Evolutionary conservation across 768 basidiomycete genomes (phyloP).

Genomic region (Xerocomus potaroensis): DNA sequence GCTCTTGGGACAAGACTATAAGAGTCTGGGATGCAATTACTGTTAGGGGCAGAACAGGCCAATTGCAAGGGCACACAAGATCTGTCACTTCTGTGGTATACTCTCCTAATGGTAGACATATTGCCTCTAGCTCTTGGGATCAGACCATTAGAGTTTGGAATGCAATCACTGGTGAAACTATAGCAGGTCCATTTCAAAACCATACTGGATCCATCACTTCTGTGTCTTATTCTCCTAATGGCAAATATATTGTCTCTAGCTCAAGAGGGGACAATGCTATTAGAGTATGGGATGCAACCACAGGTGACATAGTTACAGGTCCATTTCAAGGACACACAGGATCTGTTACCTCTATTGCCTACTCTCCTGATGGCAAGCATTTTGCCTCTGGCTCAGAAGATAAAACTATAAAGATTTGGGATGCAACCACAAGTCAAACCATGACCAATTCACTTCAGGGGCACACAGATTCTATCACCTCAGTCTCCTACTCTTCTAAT

Average conservation of each 20-base stretch:
- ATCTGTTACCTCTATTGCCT: slow-evolving; percentile 6
- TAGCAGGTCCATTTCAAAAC: too few species aligned
- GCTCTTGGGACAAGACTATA: too few species aligned
- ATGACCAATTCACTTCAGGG: slow-evolving; percentile 15
- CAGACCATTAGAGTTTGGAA: too few species aligned
- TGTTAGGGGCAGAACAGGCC: too few species aligned
- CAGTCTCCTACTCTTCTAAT: slow-evolving; percentile 16
- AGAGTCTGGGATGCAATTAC: too few species aligned
- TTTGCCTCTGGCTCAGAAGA: too few species aligned
- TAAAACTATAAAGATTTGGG: neutral
- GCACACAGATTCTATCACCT: slow-evolving; percentile 10
- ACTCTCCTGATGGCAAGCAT: slow-evolving; percentile 6
- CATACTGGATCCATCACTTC: too few species aligned
- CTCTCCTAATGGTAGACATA: too few species aligned
- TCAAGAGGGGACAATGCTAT: slow-evolving; percentile 12
- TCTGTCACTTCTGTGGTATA: too few species aligned
- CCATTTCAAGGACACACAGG: slow-evolving; percentile 6
- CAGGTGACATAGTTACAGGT: slow-evolving; percentile 10
- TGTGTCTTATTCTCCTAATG: slow-evolving; percentile 32
- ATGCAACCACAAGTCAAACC: slow-evolving; percentile 10
- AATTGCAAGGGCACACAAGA: too few species aligned
- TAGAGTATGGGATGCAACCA: slow-evolving; percentile 18
- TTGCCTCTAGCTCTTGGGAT: too few species aligned
- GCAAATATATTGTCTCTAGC: slow-evolving; percentile 13
- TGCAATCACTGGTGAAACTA: too few species aligned